Evolutionary conservation across 129 eudicot species (phyloP), one percentile per base, ranked within the genome.

Genomic region (Saposhnikovia divaricata): DNA sequence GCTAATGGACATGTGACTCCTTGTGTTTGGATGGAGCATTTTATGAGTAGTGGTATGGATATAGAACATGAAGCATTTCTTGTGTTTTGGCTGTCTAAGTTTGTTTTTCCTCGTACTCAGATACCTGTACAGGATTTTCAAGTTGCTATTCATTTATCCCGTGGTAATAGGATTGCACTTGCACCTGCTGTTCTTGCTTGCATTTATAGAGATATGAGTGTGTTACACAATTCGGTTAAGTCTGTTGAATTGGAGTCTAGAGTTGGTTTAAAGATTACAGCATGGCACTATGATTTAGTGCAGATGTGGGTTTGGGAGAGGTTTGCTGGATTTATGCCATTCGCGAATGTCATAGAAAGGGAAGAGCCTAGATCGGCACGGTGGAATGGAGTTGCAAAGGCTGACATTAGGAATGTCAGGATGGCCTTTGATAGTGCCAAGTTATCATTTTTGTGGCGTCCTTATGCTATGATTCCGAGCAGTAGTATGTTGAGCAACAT

Each of bases 121-220:
- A 34, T 87, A 10, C 7, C 27, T 7, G 38, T 27, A 3, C 25
- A 55, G n/a, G 80, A 83, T 40, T 77, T 91, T 31, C 50, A 82
- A 6, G 53, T 89, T 42, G 90, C 93, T 2, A 79, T 81, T 43
- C 80, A 74, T 65, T 45, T 91, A 43, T 80, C 97, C 10, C 74
- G 80, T 75, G 90, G 93, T 2, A 80, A 6, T 37, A 80, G 14
- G 53, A 68, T 91, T n/a, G 92, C 89, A 4, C 84, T 88, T 31
- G 92, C 86, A 4, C 91, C 92, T 16, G 79, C 86, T 31, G 88
- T 91, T 80, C 89, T 89, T 77, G 93, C 91, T 9, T 76, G 85
- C 63, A 48, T 91, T 44, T 89, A 87, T 79, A 74, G 84, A 74
- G 90, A 86, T 59, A 75, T 91, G 76, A 84, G 83, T 3, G 37